phyloP scores from a whole-genome alignment of 106 monocot species.

The Dioscorea alata region DNA sequence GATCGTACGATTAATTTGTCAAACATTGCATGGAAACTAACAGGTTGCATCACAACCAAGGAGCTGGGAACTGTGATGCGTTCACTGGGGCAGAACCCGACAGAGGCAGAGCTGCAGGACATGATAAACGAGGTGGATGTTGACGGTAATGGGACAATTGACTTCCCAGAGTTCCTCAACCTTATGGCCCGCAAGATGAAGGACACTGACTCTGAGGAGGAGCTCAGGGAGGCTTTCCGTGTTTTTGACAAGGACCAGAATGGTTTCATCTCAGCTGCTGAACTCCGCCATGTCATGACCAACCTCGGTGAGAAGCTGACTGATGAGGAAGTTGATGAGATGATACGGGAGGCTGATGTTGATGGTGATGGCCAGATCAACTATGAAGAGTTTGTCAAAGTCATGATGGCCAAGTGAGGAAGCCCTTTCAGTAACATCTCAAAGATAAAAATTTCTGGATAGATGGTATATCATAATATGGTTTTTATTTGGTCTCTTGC shows the following conservation, averaged over 20 bases:
- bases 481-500: not conserved
- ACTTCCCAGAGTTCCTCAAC: conserved; percentile 51
- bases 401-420: conserved; percentile 53
- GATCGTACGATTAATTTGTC: too few relatives aligned
- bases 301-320: conserved; percentile 53
- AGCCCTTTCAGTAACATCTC: not conserved
- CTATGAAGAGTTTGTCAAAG: conserved; percentile 48
- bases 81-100: conserved; percentile 48
- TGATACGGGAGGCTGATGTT: conserved; percentile 49
- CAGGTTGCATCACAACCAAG: conserved; percentile 55
- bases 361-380: conserved; percentile 56
- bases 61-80: conserved; percentile 55
- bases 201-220: conserved; percentile 51
- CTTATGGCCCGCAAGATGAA: conserved; percentile 58
- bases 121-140: conserved; percentile 56
- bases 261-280: conserved; percentile 49
- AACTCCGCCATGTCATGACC: conserved; percentile 49
- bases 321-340: conserved; percentile 49
- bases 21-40: not conserved
- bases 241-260: conserved; percentile 54
- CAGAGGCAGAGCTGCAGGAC: conserved; percentile 53
- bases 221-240: conserved; percentile 51
- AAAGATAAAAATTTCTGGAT: not conserved
- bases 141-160: conserved; percentile 48
- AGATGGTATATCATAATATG: not conserved